Evolutionary conservation across 129 eudicot species (phyloP).

Genomic region (Flaveria brownii): DNA sequence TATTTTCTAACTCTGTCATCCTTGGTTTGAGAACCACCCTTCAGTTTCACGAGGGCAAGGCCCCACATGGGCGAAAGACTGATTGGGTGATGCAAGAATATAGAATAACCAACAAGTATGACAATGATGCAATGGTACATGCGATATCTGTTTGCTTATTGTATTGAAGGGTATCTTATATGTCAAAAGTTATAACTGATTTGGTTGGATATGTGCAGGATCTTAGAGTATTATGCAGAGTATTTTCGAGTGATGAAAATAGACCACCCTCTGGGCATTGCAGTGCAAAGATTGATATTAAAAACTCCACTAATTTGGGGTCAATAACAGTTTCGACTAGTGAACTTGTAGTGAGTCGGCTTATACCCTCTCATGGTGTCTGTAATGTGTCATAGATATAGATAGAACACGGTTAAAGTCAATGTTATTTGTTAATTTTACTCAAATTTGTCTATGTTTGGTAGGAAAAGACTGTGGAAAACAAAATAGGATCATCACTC

Average conservation of each 20-base stretch:
- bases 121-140: slow-evolving; percentile 36
- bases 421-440: neutral
- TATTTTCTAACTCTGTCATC: slow-evolving; percentile 45
- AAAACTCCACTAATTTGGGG: slow-evolving; percentile 8
- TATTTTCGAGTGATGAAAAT: slow-evolving; percentile 40
- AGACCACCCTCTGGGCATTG: slow-evolving; percentile 8
- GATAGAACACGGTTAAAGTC: too few relatives aligned
- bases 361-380: neutral
- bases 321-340: neutral
- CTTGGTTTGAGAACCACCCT: slow-evolving; percentile 69
- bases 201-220: slow-evolving; percentile 60
- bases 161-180: neutral
- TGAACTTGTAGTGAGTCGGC: slow-evolving; percentile 37
- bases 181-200: slow-evolving; percentile 1
- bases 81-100: slow-evolving; percentile 84
- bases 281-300: neutral
- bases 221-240: slow-evolving; percentile 54
- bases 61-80: slow-evolving; percentile 44
- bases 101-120: slow-evolving; percentile 40
- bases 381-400: neutral
- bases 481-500: slow-evolving; percentile 12
- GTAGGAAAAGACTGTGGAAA: slow-evolving; percentile 24
- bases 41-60: slow-evolving; percentile 48
- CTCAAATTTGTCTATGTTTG: neutral
- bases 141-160: too few relatives aligned